Percentiles rank a stretch among this genome's conserved stretches.
Evolutionary conservation across 1,284 basidiomycete genomes (phyloP).

Genomic region (Pseudozyma hubeiensis): DNA sequence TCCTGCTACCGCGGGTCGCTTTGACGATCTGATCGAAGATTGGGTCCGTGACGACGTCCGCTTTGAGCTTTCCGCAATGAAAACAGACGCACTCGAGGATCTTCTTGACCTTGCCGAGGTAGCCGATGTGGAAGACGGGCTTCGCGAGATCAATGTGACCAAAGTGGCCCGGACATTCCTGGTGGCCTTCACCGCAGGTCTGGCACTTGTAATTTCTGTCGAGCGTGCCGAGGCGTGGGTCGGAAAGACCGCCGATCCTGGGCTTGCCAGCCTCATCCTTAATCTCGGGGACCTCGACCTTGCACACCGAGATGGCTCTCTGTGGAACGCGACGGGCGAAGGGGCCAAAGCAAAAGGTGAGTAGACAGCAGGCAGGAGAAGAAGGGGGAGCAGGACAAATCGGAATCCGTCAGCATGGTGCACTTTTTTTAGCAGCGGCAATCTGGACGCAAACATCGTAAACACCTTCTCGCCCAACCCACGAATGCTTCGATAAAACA

Average conservation of each 20-base stretch:
- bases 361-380: background rate
- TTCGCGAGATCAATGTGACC: slow-evolving; percentile 97
- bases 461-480: too few species aligned
- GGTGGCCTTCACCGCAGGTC: slow-evolving; percentile 86
- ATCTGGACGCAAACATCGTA: slow-evolving; percentile 9
- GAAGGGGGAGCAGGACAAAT: background rate
- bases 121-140: slow-evolving; percentile 96
- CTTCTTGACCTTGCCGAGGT: slow-evolving; percentile 99
- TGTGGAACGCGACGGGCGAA: slow-evolving; percentile 14
- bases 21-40: slow-evolving; percentile 62
- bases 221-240: slow-evolving; percentile 96
- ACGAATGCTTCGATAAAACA: background rate
- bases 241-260: slow-evolving; percentile 92
- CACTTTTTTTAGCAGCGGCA: slow-evolving; percentile 3
- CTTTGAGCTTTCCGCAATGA: slow-evolving; percentile 97
- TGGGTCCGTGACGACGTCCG: slow-evolving; percentile 73
- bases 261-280: slow-evolving; percentile 90
- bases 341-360: slow-evolving; percentile 6
- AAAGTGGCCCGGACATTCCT: slow-evolving; percentile 87
- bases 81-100: slow-evolving; percentile 98
- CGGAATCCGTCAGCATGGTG: slow-evolving; percentile 20
- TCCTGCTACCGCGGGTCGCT: slow-evolving; percentile 60
- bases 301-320: slow-evolving; percentile 98
- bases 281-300: slow-evolving; percentile 97
- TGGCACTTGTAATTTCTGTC: slow-evolving; percentile 99